These are phyloP conservation scores for Conticribra weissflogii DNA, from an alignment of 108 stramenopile species.

Conservation along the genomic window DNA sequence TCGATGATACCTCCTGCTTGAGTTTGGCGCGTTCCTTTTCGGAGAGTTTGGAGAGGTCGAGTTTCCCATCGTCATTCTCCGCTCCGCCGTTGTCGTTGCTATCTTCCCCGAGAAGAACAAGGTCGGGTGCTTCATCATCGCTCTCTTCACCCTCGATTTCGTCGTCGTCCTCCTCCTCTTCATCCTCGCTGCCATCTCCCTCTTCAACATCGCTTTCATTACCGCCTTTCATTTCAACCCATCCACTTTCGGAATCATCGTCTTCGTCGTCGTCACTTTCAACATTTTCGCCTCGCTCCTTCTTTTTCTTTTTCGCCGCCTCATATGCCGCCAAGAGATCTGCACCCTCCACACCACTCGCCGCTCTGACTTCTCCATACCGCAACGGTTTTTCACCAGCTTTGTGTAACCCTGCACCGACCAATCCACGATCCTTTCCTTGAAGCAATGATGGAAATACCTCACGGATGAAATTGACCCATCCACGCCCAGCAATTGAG, in stretches of 20 bases:
- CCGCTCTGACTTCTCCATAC: conserved; percentile 85
- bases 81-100: conserved; percentile 34
- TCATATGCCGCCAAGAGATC: conserved; percentile 91
- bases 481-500: conserved; percentile 89
- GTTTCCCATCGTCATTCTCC: conserved; percentile 31
- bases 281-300: conserved; percentile 22
- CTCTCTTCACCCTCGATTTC: conserved; percentile 58
- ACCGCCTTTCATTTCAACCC: conserved; percentile 49
- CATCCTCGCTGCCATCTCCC: conserved; percentile 58
- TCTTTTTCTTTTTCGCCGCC: conserved; percentile 61
- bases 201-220: conserved; percentile 47
- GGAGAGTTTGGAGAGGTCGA: conserved; percentile 77
- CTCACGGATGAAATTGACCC: conserved; percentile 95
- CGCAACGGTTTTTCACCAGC: conserved; percentile 80
- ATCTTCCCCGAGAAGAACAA: conserved; percentile 57
- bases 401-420: conserved; percentile 77
- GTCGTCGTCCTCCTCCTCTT: conserved; percentile 53
- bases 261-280: conserved; percentile 50
- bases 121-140: conserved; percentile 72
- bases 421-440: conserved; percentile 91
- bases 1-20: conserved; percentile 78
- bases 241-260: conserved; percentile 47
- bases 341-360: conserved; percentile 92
- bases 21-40: conserved; percentile 73
- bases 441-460: conserved; percentile 87